Evolutionary conservation across 2,329 filamentous ascomycete genomes (phyloP), one percentile per base, ranked within the genome.

Genomic region (Ophiocordyceps robertsii): DNA sequence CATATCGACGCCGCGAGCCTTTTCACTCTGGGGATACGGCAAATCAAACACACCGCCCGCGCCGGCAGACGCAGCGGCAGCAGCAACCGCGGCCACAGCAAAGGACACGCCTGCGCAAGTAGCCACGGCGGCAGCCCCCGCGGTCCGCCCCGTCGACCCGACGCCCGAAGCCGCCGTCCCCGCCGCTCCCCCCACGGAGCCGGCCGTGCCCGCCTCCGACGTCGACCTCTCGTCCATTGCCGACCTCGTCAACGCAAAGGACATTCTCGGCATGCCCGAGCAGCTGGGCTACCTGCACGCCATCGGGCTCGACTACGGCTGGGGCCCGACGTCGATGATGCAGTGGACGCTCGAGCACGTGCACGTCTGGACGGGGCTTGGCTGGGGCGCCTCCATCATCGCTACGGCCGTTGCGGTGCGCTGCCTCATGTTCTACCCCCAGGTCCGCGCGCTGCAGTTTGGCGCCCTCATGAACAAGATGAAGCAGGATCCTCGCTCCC

Each of bases 261-360:
- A 69, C 42, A 62, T 76, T 43, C 69, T 78, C 46, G 64, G 73
- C 47, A 75, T 87, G 48, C 77, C 83, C 31, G 83, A 90, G 55
- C 70, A 77, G 40, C 75, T 94, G 45, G 92, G 92, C 47, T 95
- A 89, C 56, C 68, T 98, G 45, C 77, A 84, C 51, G 72, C 77
- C 7, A 69, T 96, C 11, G 92, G 92, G 4, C 67, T 98, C 19
- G 85, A 96, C 53, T 96, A 82, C 55, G 88, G 90, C 56, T 89
- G 69, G 67, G 90, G 90, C 14, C 77, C 84, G 6, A 85, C 88
- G 0, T 66, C 80, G 4, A 50, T 77, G 14, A 78, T 92, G 60
- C 73, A 95, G 64, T 89, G 73, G 70, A 19, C 76, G 3, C 65
- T 96, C 11, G 92, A 98, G 67, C 79, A 90, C 57, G 58, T 93